These are phyloP conservation scores for Alternaria novae-zelandiae DNA, from an alignment of 2,329 filamentous ascomycete genomes.

Conservation along the genomic window DNA sequence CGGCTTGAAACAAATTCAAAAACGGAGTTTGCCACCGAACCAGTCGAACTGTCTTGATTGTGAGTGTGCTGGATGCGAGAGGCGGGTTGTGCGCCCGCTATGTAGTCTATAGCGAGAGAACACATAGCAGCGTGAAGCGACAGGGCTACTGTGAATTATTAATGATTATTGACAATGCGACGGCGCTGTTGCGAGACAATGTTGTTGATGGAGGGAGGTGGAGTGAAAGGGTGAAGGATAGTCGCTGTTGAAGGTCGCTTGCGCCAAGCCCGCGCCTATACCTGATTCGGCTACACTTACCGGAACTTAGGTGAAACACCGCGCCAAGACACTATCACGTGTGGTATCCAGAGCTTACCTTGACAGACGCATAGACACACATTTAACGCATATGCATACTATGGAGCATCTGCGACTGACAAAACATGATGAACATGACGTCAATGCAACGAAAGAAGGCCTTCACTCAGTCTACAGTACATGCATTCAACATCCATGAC, in stretches of 20 bases:
- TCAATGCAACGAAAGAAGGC: not conserved
- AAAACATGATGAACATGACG: not conserved
- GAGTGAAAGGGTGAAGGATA: not conserved
- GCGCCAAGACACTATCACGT: slow-evolving; percentile 15
- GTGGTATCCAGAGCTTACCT: not conserved
- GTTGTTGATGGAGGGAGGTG: not conserved
- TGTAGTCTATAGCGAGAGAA: not conserved
- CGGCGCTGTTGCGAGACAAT: not conserved
- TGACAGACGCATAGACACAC: not conserved
- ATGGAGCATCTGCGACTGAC: not conserved
- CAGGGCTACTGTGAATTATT: not conserved
- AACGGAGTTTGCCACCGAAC: not conserved
- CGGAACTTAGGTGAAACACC: slow-evolving; percentile 7
- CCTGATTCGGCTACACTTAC: not conserved
- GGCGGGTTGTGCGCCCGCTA: not conserved
- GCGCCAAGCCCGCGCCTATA: slow-evolving; percentile 8
- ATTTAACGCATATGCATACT: not conserved
- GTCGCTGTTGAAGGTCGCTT: not conserved
- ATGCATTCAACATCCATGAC: not conserved
- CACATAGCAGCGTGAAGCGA: slow-evolving; percentile 3
- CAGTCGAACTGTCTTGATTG: not conserved
- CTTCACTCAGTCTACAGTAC: no score
- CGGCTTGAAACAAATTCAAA: not conserved
- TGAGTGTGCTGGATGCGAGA: not conserved
- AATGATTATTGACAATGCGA: not conserved